These are phyloP conservation scores for Gossypioides kirkii DNA, from an alignment of 345 rosid species.

Conservation along the genomic window DNA sequence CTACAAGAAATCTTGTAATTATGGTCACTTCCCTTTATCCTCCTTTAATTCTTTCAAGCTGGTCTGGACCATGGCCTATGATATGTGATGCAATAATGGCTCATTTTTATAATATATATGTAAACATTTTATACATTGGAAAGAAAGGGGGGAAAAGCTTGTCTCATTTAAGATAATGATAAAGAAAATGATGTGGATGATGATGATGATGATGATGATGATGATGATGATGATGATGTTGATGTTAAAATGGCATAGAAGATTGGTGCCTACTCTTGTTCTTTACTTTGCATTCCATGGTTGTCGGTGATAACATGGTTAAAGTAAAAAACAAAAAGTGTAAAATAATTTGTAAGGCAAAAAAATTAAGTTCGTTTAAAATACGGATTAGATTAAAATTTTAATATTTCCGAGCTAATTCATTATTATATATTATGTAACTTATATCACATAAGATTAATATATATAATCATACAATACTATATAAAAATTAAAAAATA, in stretches of 20 bases:
- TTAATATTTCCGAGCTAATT: too few species aligned
- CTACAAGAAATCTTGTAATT: constrained; percentile 16
- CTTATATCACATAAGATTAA: too few species aligned
- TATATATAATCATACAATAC: too few species aligned
- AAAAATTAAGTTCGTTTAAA: too few species aligned
- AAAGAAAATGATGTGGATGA: constrained; percentile 9
- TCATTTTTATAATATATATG: background rate
- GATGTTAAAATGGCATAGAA: background rate
- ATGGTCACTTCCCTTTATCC: background rate
- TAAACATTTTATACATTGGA: background rate
- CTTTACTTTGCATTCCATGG: constrained; percentile 18
- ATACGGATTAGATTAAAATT: fast-evolving
- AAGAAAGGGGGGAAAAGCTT: background rate
- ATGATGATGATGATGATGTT: constrained; percentile 3
- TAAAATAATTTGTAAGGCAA: too few species aligned
- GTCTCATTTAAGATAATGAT: constrained; percentile 22
- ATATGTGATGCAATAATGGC: background rate
- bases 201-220: constrained; percentile 5
- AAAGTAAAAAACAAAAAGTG: too few species aligned
- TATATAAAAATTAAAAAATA: too few species aligned
- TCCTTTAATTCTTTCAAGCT: background rate
- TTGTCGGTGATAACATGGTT: constrained; percentile 10
- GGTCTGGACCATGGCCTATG: background rate
- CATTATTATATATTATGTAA: too few species aligned
- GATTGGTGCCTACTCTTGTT: background rate